phyloP scores from a whole-genome alignment of 2,329 filamentous ascomycete species.

The Metarhizium robertsii region DNA sequence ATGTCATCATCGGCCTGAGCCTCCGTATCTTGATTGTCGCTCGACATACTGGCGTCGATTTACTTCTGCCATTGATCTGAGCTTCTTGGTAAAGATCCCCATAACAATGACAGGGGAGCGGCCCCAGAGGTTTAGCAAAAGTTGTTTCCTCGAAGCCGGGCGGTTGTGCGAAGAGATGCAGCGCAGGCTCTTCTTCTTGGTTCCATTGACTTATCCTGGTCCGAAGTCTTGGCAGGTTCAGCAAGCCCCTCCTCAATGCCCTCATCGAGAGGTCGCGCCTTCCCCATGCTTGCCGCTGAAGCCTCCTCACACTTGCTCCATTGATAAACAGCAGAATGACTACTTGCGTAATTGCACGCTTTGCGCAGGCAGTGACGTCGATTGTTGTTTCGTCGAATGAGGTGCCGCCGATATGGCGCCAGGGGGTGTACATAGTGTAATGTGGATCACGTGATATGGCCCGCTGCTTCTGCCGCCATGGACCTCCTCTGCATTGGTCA shows the following conservation, averaged over 20 bases:
- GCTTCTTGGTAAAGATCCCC: background rate
- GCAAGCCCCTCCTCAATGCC: background rate
- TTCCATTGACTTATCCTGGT: background rate
- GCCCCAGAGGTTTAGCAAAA: background rate
- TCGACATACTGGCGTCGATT: background rate
- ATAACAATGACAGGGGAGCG: background rate
- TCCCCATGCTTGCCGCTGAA: background rate
- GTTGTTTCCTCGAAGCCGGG: background rate
- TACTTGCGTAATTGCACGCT: background rate
- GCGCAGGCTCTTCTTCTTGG: too few relatives aligned
- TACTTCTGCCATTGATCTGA: background rate
- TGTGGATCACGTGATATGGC: slow-evolving; percentile 1
- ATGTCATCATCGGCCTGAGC: background rate
- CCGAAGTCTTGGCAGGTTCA: background rate
- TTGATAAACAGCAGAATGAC: background rate
- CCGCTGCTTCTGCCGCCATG: background rate
- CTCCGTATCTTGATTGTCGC: background rate
- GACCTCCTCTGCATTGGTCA: slow-evolving; percentile 1
- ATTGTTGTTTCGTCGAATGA: background rate
- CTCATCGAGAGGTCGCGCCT: background rate
- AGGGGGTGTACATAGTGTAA: background rate
- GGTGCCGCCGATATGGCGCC: background rate
- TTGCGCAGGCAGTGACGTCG: background rate
- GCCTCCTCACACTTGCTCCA: background rate
- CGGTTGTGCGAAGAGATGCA: too few relatives aligned